A percentile compares a stretch with the other conserved stretches of the same genome.
phyloP scores from a whole-genome alignment of 139 green algal genomes.

The Coelastrella sp. region DNA sequence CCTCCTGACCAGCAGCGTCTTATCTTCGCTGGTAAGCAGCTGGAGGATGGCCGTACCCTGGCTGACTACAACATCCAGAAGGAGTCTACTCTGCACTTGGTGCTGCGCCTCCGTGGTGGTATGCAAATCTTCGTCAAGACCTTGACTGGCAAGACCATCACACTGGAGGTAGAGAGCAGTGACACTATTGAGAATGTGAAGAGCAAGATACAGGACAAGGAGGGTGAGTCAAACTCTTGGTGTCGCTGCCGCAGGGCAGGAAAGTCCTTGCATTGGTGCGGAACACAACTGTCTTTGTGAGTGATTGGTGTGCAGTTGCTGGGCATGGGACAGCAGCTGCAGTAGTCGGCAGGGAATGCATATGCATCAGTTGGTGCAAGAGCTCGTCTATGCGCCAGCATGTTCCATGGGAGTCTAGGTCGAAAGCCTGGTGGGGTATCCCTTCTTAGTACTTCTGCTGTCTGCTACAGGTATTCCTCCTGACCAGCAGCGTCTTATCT shows the following conservation, averaged over 20 bases:
- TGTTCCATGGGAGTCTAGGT: no score
- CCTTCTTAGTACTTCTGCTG: no score
- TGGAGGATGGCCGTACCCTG: constrained; percentile 93
- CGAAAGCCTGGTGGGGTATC: no score
- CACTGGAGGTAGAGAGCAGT: constrained; percentile 79
- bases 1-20: constrained; percentile 95
- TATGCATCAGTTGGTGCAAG: constrained; percentile 10
- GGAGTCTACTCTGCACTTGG: constrained; percentile 80
- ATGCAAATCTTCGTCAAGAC: constrained; percentile 98
- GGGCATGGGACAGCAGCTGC: background rate
- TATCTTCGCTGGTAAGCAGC: constrained; percentile 96
- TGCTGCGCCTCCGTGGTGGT: constrained; percentile 73
- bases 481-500: constrained; percentile 96
- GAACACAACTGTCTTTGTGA: background rate
- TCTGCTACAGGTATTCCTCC: constrained; percentile 73
- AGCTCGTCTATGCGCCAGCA: no score
- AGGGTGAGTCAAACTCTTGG: constrained; percentile 68
- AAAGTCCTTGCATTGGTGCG: background rate
- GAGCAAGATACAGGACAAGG: constrained; percentile 97
- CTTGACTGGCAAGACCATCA: constrained; percentile 89
- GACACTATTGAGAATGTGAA: constrained; percentile 96
- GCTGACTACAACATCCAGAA: constrained; percentile 98
- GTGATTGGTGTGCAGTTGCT: background rate
- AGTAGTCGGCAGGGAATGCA: constrained; percentile 29
- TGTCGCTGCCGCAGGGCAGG: background rate